Evolutionary conservation across 495 filamentous ascomycete species (phyloP), one percentile per base, ranked within the genome.

Genomic region (Trichoderma virens): DNA sequence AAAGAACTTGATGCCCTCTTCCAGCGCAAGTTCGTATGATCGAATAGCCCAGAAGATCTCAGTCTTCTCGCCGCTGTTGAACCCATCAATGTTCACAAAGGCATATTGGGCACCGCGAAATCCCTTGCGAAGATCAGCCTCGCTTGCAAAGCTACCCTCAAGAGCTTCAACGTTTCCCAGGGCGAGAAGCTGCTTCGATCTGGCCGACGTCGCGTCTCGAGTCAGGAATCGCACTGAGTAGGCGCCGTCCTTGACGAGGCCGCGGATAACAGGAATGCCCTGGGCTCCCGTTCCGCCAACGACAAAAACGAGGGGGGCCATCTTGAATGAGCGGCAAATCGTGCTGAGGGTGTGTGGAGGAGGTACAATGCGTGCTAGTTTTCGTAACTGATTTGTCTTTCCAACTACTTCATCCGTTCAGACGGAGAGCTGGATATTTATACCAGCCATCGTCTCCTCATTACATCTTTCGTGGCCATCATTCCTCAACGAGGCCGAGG

Each of bases 221-320:
- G 82, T 84, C 16, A 85, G 72, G 18, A 82, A 67, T 14, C 79
- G 73, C 64, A 83, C 73, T 27, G 68, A 56, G 70, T 83, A 83
- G 47, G 69, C 67, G 20, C 69, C 66, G 59, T 77, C 76, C 32
- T 74, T 41, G 34, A 75, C 70, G 25, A 84, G 74, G 4, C 74
- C 80, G 64, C 72, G 69, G 65, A 84, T 71, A 4, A 84, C 72
- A 7, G 81, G 78, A 14, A 77, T 75, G 32, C 82, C 82, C 67
- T 85, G 82, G 65, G 82, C 83, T 9, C 82, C 82, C 11, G 83
- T 85, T 32, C 79, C 82, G 32, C 82, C 82, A 59, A 85, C 76
- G 41, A 82, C 70, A 56, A 56, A 56, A 30, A 56, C 51, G 27
- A 56, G 51, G 16, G 51, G 51, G 11, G 51, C 51, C 51, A 56